Evolutionary conservation across 2,329 filamentous ascomycete species (phyloP).

Genomic region (Hymenoscyphus occultus): DNA sequence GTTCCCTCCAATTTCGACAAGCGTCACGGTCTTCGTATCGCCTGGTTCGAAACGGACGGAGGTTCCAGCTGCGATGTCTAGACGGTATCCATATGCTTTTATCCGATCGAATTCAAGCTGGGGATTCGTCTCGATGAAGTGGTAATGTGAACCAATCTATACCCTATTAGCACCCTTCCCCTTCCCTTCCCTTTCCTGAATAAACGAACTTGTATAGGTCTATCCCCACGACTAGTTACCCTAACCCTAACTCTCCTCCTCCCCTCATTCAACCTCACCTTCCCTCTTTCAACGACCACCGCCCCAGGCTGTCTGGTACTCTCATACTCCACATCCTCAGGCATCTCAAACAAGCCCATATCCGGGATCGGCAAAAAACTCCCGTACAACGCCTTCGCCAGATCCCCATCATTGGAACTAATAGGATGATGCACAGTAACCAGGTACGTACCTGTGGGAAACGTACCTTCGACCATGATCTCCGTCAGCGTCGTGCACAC

Average conservation of each 20-base stretch:
- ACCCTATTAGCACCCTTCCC: slow-evolving; percentile 13
- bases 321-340: slow-evolving; percentile 63
- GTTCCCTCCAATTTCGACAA: slow-evolving; percentile 84
- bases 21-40: slow-evolving; percentile 82
- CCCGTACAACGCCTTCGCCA: slow-evolving; percentile 84
- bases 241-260: slow-evolving; percentile 69
- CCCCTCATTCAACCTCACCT: slow-evolving; percentile 69
- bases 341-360: slow-evolving; percentile 63
- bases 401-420: slow-evolving; percentile 78
- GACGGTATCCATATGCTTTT: slow-evolving; percentile 76
- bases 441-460: slow-evolving; percentile 84
- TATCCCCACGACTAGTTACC: slow-evolving; percentile 83
- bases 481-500: slow-evolving; percentile 76
- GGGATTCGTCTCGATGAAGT: slow-evolving; percentile 94
- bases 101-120: slow-evolving; percentile 83
- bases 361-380: slow-evolving; percentile 82
- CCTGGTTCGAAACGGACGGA: slow-evolving; percentile 93
- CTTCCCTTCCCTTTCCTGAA: background rate
- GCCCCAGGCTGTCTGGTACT: slow-evolving; percentile 72
- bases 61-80: slow-evolving; percentile 89
- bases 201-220: slow-evolving; percentile 66
- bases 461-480: slow-evolving; percentile 93
- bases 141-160: slow-evolving; percentile 84
- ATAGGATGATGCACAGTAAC: slow-evolving; percentile 93
- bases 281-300: slow-evolving; percentile 63